Conservation (phyloP, 2,329 filamentous ascomycete genomes). For the Penicillium sp. region DNA sequence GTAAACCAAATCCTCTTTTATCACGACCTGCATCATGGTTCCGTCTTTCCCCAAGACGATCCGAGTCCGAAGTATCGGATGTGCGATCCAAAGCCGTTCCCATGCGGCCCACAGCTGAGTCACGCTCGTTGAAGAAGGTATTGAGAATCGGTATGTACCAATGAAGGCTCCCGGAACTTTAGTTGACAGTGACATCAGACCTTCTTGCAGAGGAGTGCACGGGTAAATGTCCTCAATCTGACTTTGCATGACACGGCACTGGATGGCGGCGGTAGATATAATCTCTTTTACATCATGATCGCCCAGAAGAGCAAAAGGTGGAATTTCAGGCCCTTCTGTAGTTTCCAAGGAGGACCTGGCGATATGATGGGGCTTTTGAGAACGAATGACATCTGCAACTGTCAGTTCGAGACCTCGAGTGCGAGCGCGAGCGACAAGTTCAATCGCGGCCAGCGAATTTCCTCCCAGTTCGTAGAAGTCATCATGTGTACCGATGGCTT, state of each 20-base stretch:
- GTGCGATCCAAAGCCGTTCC: slow-evolving; percentile 4
- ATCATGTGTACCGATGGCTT: slow-evolving; percentile 12
- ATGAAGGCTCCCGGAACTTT: slow-evolving; percentile 1
- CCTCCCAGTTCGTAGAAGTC: slow-evolving; percentile 32
- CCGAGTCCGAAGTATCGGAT: slow-evolving; percentile 5
- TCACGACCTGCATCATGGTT: slow-evolving; percentile 1
- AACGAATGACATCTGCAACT: slow-evolving; percentile 10
- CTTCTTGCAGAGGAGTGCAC: slow-evolving; percentile 42
- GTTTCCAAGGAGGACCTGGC: not conserved
- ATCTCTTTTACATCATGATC: not conserved
- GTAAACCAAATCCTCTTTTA: not conserved
- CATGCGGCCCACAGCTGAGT: slow-evolving; percentile 1
- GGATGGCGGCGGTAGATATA: not conserved
- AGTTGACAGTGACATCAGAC: slow-evolving; percentile 26
- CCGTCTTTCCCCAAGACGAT: slow-evolving; percentile 16
- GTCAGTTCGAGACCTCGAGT: slow-evolving; percentile 19
- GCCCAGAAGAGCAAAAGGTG: not conserved
- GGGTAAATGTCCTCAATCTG: slow-evolving; percentile 35
- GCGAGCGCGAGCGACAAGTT: slow-evolving; percentile 23
- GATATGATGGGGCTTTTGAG: not conserved
- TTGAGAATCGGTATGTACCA: slow-evolving; percentile 2
- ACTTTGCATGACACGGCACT: slow-evolving; percentile 9
- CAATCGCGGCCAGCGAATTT: slow-evolving; percentile 31
- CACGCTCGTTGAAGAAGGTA: not conserved
- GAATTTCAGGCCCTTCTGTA: not conserved